A percentile compares a stretch with the other conserved stretches of the same genome.
Evolutionary conservation across 23 red algal genomes (phyloP).

Genomic region (Agarophyton chilense): DNA sequence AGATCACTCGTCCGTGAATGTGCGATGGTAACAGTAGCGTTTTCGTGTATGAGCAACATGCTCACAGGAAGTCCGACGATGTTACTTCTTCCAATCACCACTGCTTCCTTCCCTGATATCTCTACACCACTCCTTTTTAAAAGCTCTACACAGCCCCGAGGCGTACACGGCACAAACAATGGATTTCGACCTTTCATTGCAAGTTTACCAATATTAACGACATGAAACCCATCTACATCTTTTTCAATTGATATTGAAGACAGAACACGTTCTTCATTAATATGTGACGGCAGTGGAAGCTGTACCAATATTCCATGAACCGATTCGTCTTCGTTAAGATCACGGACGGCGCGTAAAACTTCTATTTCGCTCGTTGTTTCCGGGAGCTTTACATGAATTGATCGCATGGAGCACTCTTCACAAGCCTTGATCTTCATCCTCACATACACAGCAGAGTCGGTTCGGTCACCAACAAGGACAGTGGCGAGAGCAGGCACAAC

Average conservation of each 20-base stretch:
- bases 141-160: slow-evolving; percentile 89
- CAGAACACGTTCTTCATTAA: slow-evolving; percentile 80
- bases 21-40: slow-evolving; percentile 93
- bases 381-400: slow-evolving; percentile 74
- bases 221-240: slow-evolving; percentile 98
- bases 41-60: slow-evolving; percentile 77
- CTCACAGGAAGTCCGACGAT: slow-evolving; percentile 93
- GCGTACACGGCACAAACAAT: slow-evolving; percentile 87
- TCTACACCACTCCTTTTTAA: slow-evolving; percentile 71
- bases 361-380: slow-evolving; percentile 64
- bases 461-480: slow-evolving; percentile 86
- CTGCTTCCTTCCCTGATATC: slow-evolving; percentile 78
- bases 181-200: slow-evolving; percentile 72
- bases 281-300: slow-evolving; percentile 79
- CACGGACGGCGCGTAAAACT: slow-evolving; percentile 50
- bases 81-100: slow-evolving; percentile 93
- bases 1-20: slow-evolving; percentile 82
- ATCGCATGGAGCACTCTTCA: slow-evolving; percentile 75
- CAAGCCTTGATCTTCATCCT: slow-evolving; percentile 91
- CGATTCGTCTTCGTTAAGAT: slow-evolving; percentile 63
- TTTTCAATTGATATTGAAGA: slow-evolving; percentile 83
- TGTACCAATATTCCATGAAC: slow-evolving; percentile 98
- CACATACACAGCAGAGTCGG: slow-evolving; percentile 88
- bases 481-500: slow-evolving; percentile 79
- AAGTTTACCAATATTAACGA: slow-evolving; percentile 88